Base-by-base conservation (phyloP, 768 basidiomycete genomes). In the Gymnopilus dilepis region DNA sequence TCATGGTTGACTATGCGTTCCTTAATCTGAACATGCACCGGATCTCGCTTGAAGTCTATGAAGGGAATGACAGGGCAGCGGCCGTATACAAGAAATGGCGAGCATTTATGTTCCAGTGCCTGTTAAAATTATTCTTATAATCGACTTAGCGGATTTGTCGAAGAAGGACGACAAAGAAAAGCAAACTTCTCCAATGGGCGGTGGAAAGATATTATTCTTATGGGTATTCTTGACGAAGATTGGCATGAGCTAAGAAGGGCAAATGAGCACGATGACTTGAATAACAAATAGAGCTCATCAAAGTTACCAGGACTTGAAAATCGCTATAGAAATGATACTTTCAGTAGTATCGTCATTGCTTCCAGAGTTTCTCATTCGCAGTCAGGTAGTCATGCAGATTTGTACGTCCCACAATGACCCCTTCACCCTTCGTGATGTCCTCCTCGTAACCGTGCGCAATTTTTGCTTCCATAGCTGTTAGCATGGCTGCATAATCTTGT, bases 401-500 rank as follows among this genome's bases (percentile, higher is more conserved):
- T 3, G 37, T 33, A n/a, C 48, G 62, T 9, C 70, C 70, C 4
- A 63, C 55, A 19, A 66, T 47, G 8, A 60, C 58, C 17, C 52
- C 52, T 8, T 62, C 66, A 2, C 28, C 38, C 33, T 65, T 51
- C n/a, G 63, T 62, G n/a, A 56, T 45, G 21, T 47, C 53, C 43
- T 68, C 69, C 51, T 73, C 72, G 8, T 30, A 57, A n/a, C 72
- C 72, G 17, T 64, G 19, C 4, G 69, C 62, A 19, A 69, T 61
- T 8, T 52, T 11, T 4, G 50, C 55, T 41, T 72, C 69, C 41
- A 66, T 43, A 0, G 19, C 17, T 6, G 61, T 40, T 42, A 70
- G 45, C 42, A 66, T 57, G 2, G 42, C 59, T 9, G 67, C 70
- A 38, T 65, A 66, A 8, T 63, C 64, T 15, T 51, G 47, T 3